These are phyloP conservation scores for Hysterangium stoloniferum DNA, from an alignment of 768 basidiomycete species.

Conservation along the genomic window DNA sequence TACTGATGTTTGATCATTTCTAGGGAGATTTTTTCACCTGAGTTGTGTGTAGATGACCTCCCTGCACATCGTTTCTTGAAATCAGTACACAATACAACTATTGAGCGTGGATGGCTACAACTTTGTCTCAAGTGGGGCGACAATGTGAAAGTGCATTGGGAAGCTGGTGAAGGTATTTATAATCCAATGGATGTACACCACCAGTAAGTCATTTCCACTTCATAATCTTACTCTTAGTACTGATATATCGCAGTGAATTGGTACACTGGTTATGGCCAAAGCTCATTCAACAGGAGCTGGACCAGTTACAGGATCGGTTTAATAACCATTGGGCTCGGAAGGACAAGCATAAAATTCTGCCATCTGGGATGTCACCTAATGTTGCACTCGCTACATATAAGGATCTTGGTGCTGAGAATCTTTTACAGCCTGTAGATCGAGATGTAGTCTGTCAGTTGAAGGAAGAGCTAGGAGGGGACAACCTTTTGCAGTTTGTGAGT, in stretches of 20 bases:
- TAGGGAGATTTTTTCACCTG: slow-evolving; percentile 23
- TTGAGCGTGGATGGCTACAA: slow-evolving; percentile 29
- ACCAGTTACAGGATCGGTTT: slow-evolving; percentile 14
- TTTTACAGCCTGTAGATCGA: slow-evolving; percentile 21
- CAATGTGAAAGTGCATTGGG: slow-evolving; percentile 21
- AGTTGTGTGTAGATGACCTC: slow-evolving; percentile 18
- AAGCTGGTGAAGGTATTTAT: slow-evolving; percentile 17
- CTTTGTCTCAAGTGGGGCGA: slow-evolving; percentile 27
- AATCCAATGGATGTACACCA: slow-evolving; percentile 19
- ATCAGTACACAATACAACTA: slow-evolving; percentile 14
- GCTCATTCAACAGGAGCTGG: slow-evolving; percentile 16
- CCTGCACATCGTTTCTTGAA: slow-evolving; percentile 26
- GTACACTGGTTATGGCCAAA: slow-evolving; percentile 21
- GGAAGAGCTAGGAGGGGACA: slow-evolving; percentile 24
- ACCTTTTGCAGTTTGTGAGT: slow-evolving; percentile 25
- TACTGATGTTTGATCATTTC: background rate
- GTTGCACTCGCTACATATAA: slow-evolving; percentile 21
- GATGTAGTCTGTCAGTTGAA: slow-evolving; percentile 23
- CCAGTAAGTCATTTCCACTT: no score
- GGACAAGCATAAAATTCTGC: slow-evolving; percentile 26
- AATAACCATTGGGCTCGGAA: slow-evolving; percentile 25
- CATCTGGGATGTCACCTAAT: slow-evolving; percentile 30
- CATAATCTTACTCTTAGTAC: no score
- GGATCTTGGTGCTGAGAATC: slow-evolving; percentile 23
- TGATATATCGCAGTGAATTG: slow-evolving; percentile 18